Evolutionary conservation across 305 asterid species (phyloP).

Genomic region (Galium porrigens): DNA sequence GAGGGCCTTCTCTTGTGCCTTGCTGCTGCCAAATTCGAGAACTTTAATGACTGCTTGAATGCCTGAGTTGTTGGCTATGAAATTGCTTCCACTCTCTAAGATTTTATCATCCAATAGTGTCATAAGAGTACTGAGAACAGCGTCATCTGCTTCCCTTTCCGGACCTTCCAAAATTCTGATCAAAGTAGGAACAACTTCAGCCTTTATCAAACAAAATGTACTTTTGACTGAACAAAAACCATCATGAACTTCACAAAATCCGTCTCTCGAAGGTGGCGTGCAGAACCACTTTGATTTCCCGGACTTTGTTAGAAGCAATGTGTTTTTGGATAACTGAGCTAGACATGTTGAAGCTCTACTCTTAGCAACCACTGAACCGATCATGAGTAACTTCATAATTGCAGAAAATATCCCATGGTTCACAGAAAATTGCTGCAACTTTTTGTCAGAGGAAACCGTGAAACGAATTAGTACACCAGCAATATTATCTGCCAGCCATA

Average conservation of each 20-base stretch:
- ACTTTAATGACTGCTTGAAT: constrained; percentile 31
- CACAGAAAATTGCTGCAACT: constrained; percentile 46
- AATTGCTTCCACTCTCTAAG: constrained; percentile 54
- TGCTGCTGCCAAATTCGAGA: constrained; percentile 35
- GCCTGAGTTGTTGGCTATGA: constrained; percentile 33
- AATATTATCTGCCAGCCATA: constrained; percentile 36
- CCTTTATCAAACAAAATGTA: constrained; percentile 57
- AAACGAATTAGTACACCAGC: constrained; percentile 46
- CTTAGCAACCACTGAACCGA: constrained; percentile 34
- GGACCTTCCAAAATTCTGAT: constrained; percentile 34
- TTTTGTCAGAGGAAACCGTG: constrained; percentile 44
- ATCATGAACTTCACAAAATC: constrained; percentile 45
- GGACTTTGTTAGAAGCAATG: constrained; percentile 32
- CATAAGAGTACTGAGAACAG: constrained; percentile 39
- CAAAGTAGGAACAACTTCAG: constrained; percentile 38
- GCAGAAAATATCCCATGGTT: constrained; percentile 39
- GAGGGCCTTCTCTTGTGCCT: constrained; percentile 45
- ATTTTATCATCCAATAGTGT: constrained; percentile 51
- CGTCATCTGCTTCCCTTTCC: constrained; percentile 52
- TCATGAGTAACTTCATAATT: constrained; percentile 43
- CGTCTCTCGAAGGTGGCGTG: constrained; percentile 27
- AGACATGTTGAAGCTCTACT: constrained; percentile 48
- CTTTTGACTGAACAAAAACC: constrained; percentile 39
- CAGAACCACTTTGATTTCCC: constrained; percentile 53
- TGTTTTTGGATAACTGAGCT: constrained; percentile 52